A percentile compares a stretch with the other conserved stretches of the same genome.
phyloP scores from a whole-genome alignment of 495 filamentous ascomycete genomes.

The Penicillium manginii region DNA sequence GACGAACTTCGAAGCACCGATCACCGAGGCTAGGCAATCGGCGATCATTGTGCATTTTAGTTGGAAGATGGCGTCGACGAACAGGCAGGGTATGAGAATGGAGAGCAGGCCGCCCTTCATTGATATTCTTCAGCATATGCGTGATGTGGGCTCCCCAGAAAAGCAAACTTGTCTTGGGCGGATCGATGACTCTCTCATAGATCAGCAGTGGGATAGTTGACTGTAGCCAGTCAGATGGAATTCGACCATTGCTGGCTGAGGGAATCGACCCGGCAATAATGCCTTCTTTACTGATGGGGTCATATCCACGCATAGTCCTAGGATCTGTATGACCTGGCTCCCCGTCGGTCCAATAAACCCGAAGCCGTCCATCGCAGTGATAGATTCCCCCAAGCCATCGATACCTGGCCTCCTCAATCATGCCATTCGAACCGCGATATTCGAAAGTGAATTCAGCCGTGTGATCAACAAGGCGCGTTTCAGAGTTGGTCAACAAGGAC shows the following conservation, averaged over 20 bases:
- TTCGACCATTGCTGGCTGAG: conserved; percentile 1
- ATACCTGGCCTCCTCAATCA: conserved; percentile 26
- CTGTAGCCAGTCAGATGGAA: conserved; percentile 31
- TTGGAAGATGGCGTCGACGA: not conserved
- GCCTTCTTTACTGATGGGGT: conserved; percentile 26
- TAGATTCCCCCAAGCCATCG: conserved; percentile 53
- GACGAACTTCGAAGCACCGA: not conserved
- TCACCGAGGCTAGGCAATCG: not conserved
- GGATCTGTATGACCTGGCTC: conserved; percentile 29
- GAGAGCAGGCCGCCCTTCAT: not conserved
- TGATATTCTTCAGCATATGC: not conserved
- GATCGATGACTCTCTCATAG: conserved; percentile 43
- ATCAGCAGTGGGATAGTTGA: conserved; percentile 32
- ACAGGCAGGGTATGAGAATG: not conserved
- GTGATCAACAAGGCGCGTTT: conserved; percentile 24
- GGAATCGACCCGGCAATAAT: conserved; percentile 25
- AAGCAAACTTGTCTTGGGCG: conserved; percentile 2
- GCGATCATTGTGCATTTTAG: not conserved
- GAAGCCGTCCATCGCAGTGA: conserved; percentile 20
- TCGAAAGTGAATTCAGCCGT: conserved; percentile 33
- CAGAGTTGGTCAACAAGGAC: conserved; percentile 21
- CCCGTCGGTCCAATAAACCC: conserved; percentile 41
- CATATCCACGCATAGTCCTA: conserved; percentile 33
- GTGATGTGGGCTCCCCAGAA: not conserved
- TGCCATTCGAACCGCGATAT: conserved; percentile 24